phyloP scores from a whole-genome alignment of 169 alveolate species.

The Plasmodium coatneyi region DNA sequence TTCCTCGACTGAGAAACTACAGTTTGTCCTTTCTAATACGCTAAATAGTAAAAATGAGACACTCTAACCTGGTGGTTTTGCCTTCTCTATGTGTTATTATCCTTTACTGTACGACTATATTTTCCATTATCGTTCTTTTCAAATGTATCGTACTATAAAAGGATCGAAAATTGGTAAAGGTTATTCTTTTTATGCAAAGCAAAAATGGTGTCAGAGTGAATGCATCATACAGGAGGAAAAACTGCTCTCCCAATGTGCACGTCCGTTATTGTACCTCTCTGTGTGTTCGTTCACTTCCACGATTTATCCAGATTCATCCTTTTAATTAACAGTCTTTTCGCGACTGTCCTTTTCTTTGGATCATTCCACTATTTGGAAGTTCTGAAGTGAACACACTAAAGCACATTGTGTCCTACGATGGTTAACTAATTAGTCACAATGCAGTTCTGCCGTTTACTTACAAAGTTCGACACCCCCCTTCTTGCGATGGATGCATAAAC shows the following conservation, averaged over 20 bases:
- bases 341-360: neutral
- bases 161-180: neutral
- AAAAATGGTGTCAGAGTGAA: neutral
- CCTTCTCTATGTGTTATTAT: neutral
- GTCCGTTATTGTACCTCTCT: neutral
- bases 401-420: neutral
- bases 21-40: neutral
- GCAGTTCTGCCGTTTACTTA: neutral
- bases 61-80: neutral
- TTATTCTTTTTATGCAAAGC: neutral
- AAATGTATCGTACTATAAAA: neutral
- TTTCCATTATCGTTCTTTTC: neutral
- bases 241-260: neutral
- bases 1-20: neutral
- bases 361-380: neutral
- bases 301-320: neutral
- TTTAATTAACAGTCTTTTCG: neutral
- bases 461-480: neutral
- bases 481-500: neutral
- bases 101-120: neutral
- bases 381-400: neutral
- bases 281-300: neutral
- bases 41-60: neutral
- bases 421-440: neutral
- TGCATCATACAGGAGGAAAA: neutral